Percentiles rank a stretch among this genome's conserved stretches.
Conservation (phyloP, 106 monocot species). For the Acorus calamus region DNA sequence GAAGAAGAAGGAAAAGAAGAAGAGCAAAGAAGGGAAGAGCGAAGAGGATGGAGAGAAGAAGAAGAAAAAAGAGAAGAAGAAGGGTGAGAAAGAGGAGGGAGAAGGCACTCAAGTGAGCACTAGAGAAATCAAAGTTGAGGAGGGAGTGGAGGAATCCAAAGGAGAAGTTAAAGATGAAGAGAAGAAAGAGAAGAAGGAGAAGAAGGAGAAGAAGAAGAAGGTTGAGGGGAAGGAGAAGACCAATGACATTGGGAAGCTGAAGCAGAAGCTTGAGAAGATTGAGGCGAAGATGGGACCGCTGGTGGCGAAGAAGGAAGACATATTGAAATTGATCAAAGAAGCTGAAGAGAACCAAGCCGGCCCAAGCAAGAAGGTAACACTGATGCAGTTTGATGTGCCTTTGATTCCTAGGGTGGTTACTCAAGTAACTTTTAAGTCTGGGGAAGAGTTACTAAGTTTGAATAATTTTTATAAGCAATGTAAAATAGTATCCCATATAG, state of each 20-base stretch:
- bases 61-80: conserved; percentile 4
- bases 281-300: conserved; percentile 35
- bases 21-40: background rate
- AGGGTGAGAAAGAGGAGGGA: conserved; percentile 7
- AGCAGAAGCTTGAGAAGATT: conserved; percentile 57
- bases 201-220: background rate
- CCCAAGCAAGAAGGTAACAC: conserved; percentile 12
- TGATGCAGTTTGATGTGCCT: background rate
- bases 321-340: conserved; percentile 43
- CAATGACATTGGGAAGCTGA: conserved; percentile 32
- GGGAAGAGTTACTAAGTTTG: too few relatives aligned
- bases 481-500: too few relatives aligned
- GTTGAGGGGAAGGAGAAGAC: conserved; percentile 13
- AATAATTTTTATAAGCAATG: too few relatives aligned
- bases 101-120: background rate
- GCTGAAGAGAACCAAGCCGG: conserved; percentile 17
- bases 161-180: conserved; percentile 10
- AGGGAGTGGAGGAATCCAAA: conserved; percentile 9
- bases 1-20: background rate
- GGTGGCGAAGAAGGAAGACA: conserved; percentile 30
- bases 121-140: conserved; percentile 18
- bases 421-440: too few relatives aligned
- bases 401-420: too few relatives aligned
- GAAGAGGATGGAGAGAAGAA: conserved; percentile 9
- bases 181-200: conserved; percentile 1